Evolutionary conservation across 2,329 filamentous ascomycete genomes (phyloP), one percentile per base, ranked within the genome.

Genomic region (Phyllosticta capitalensis): DNA sequence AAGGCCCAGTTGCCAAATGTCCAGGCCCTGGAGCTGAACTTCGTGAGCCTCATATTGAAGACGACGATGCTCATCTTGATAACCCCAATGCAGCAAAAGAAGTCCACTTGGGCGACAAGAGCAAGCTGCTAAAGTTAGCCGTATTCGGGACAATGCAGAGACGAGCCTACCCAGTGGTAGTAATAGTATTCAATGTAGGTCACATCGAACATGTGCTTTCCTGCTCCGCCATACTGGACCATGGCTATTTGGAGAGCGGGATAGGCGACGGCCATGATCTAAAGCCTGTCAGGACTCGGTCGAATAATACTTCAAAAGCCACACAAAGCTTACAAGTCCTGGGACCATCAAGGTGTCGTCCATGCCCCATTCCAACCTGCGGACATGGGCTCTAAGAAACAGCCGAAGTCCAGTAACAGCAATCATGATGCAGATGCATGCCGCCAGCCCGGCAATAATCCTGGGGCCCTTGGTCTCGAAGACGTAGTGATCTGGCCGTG

Each of bases 11-110:
- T 70, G 22, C 67, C 65, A 9, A 67, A 61, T 14, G 63, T 65
- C 72, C 72, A 73, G 33, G 54, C 61, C 7, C 30, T 38, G 2
- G 67, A 68, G 9, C 67, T 65, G 7, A 69, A 62, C n/a, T 68
- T 64, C 7, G 72, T 72, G 3, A 74, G 65, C 6, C 72, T 67
- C n/a, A 69, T 65, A 52, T 73, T 71, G 63, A 74, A 74, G 24
- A 71, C 63, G 9, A 67, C 66, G n/a, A 74, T 72, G 3, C 69
- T 72, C 20, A 73, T 66, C 58, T 74, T 74, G 59, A 72, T 68
- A 26, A 74, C 62, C n/a, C 71, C 71, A 5, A 72, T 64, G 4
- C 66, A 64, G 21, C 67, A 56, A 54, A 65, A 72, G 61, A 70
- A 71, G 10, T 71, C 55, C 20, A 65, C 59, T 50, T 66, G 65